Evolutionary conservation across 768 basidiomycete species (phyloP), one percentile per base, ranked within the genome.

Genomic region (Hebeloma cylindrosporum): DNA sequence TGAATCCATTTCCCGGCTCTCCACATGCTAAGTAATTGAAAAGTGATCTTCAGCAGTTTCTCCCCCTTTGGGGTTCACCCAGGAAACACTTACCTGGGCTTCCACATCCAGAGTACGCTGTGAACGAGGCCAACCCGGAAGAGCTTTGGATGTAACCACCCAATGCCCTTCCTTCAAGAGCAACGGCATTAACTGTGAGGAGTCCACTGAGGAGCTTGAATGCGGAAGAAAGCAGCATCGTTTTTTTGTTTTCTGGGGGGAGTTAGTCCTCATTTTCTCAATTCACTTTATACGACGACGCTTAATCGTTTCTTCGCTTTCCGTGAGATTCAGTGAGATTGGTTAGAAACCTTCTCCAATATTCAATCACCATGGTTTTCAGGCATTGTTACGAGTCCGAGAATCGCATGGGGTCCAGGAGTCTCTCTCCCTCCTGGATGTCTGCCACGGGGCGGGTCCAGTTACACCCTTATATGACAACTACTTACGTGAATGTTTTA

Each of bases 71-170:
- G 22, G 48, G 7, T 17, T 3, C 23, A 17, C 9, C 0, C 23
- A 20, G 18, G 30, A 14, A 43, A 17, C 58, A 30, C n/a, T n/a
- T 53, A 78, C 77, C 78, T 48, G 78, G 76, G 14, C 61, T 52
- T 34, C 60, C 52, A 50, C 80, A 82, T 16, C 77, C 78, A 9
- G 64, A 67, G 59, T 81, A 81, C 52, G 65, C 58, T 8, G 80
- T 82, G 68, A 82, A 82, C 14, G 78, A 77, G n/a, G 79, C 72
- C 10, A 53, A 50, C 16, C 79, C 79, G 14, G 76, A 77, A 1
- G 78, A 48, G 21, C 60, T 68, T 60, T 82, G 80, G 21, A 81
- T 49, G 48, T 79, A 83, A 8, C 77, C 78, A 13, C 73, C 77
- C 3, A 69, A 66, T 7, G 74, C 73, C 11, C 66, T 60, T 28